Conservation (phyloP, 352 stramenopile species). For the Phytophthora sp. region DNA sequence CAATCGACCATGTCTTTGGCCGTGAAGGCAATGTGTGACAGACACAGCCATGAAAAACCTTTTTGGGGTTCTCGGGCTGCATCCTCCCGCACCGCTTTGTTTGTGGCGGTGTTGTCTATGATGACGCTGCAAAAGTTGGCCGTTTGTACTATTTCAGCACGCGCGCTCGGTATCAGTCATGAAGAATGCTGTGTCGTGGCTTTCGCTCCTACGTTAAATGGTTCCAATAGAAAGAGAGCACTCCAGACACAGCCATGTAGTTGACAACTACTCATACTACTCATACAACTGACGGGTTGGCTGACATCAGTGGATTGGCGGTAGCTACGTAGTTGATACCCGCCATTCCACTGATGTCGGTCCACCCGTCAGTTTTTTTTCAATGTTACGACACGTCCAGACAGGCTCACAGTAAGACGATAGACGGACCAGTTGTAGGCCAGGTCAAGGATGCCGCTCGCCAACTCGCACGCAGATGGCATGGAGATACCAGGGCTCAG, state of each 20-base stretch:
- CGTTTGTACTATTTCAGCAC: too few relatives aligned
- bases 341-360: too few relatives aligned
- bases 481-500: background rate
- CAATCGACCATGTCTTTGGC: background rate
- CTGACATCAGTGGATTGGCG: too few relatives aligned
- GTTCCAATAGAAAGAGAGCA: too few relatives aligned
- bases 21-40: background rate
- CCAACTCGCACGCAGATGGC: background rate
- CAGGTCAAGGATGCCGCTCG: too few relatives aligned
- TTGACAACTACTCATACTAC: too few relatives aligned
- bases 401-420: background rate
- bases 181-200: too few relatives aligned
- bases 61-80: background rate
- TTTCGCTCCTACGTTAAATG: background rate
- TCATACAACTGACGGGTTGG: too few relatives aligned
- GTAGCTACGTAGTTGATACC: background rate
- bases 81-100: background rate
- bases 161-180: too few relatives aligned
- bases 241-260: background rate
- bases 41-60: constrained; percentile 5
- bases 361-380: background rate
- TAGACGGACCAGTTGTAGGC: background rate
- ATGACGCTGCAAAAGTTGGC: too few relatives aligned
- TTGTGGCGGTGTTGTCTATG: background rate
- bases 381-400: background rate